These are phyloP conservation scores for Rubroshorea leprosula DNA, from an alignment of 345 rosid species.

Conservation along the genomic window DNA sequence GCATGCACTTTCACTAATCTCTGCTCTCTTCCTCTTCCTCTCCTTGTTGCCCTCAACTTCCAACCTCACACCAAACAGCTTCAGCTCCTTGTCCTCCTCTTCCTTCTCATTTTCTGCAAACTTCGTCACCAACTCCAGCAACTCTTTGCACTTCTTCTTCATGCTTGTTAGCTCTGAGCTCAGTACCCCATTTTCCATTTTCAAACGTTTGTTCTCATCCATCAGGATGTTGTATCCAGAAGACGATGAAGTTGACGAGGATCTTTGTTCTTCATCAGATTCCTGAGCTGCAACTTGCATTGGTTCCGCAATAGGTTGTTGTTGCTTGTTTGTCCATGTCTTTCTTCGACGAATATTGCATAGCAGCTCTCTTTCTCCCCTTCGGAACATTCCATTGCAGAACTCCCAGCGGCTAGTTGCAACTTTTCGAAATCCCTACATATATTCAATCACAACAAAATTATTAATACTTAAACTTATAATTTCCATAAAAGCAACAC, in stretches of 20 bases:
- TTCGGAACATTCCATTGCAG: conserved; percentile 67
- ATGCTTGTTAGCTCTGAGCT: conserved; percentile 50
- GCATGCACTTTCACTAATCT: conserved; percentile 32
- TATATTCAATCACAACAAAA: neutral
- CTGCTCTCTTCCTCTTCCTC: conserved; percentile 29
- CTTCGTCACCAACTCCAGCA: conserved; percentile 49
- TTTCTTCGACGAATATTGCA: conserved; percentile 62
- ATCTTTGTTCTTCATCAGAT: conserved; percentile 49
- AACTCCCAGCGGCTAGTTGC: conserved; percentile 81
- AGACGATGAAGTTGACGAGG: conserved; percentile 57
- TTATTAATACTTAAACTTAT: neutral
- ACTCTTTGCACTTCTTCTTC: conserved; percentile 61
- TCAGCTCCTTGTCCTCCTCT: conserved; percentile 34
- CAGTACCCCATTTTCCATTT: conserved; percentile 51
- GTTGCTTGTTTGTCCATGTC: conserved; percentile 48
- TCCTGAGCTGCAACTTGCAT: conserved; percentile 22
- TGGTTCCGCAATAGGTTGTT: conserved; percentile 14
- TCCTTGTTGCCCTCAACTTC: conserved; percentile 36
- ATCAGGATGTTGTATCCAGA: conserved; percentile 37
- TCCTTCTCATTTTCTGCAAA: conserved; percentile 29
- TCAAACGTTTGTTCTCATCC: conserved; percentile 63
- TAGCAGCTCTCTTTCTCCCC: conserved; percentile 53
- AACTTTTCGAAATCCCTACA: conserved; percentile 76
- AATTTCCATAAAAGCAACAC: no score
- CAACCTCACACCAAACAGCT: conserved; percentile 70